Evolutionary conservation across 768 basidiomycete genomes (phyloP).

Genomic region (Rhodosporidiobolus sp.): DNA sequence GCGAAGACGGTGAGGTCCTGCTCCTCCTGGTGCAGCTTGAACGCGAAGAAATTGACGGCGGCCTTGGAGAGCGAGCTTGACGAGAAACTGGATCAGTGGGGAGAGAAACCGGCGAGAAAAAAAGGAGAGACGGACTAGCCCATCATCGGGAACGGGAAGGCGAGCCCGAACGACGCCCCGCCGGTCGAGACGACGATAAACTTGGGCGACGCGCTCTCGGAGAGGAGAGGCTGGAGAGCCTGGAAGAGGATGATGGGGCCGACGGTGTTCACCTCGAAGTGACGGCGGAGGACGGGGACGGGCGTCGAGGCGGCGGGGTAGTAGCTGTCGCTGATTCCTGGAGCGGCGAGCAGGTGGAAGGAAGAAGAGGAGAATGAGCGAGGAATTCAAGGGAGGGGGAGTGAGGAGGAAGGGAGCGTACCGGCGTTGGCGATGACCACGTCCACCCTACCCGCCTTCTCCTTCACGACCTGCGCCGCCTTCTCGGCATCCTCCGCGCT

Average conservation of each 20-base stretch:
- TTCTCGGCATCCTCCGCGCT: slow-evolving; percentile 31
- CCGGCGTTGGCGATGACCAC: slow-evolving; percentile 45
- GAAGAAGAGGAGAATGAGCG: not conserved
- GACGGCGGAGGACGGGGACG: not conserved
- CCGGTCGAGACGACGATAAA: slow-evolving; percentile 36
- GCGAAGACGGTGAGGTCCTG: not conserved
- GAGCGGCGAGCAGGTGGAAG: not conserved
- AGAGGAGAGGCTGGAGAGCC: slow-evolving; percentile 31
- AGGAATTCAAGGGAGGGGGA: no score
- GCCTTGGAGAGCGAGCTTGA: slow-evolving; percentile 25
- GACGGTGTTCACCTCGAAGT: slow-evolving; percentile 32
- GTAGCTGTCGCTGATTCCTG: slow-evolving; percentile 14
- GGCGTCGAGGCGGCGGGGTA: not conserved
- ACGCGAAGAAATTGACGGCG: slow-evolving; percentile 35
- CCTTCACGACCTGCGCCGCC: slow-evolving; percentile 26
- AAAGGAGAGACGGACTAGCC: not conserved
- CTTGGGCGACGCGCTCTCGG: slow-evolving; percentile 5
- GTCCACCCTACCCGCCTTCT: slow-evolving; percentile 35
- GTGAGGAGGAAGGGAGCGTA: not conserved
- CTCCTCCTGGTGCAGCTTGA: slow-evolving; percentile 9
- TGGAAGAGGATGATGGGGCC: slow-evolving; percentile 43
- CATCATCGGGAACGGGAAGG: not conserved
- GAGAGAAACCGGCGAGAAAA: not conserved
- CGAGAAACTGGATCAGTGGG: no score
- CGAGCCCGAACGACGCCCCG: slow-evolving; percentile 11